These are phyloP conservation scores for Emmonsiellopsis sp. DNA, from an alignment of 2,329 filamentous ascomycete species.

Conservation along the genomic window DNA sequence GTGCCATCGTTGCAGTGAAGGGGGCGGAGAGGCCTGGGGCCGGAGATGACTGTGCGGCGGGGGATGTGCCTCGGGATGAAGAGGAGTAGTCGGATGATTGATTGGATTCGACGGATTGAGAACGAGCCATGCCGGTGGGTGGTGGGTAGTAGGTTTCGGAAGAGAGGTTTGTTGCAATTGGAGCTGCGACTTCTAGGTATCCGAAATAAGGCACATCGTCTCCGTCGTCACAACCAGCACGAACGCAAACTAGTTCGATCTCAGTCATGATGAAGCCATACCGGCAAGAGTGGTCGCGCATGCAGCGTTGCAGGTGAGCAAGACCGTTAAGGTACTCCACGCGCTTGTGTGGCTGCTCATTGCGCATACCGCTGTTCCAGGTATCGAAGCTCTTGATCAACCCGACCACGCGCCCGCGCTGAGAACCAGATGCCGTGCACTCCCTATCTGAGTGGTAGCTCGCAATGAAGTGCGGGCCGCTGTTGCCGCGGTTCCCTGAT, in stretches of 20 bases:
- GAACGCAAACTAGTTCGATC: slow-evolving; percentile 86
- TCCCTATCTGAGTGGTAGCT: slow-evolving; percentile 46
- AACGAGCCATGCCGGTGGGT: slow-evolving; percentile 4
- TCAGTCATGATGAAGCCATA: slow-evolving; percentile 97
- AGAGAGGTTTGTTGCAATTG: slow-evolving; percentile 45
- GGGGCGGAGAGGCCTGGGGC: slow-evolving; percentile 19
- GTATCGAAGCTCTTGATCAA: slow-evolving; percentile 87
- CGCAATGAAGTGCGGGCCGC: slow-evolving; percentile 44
- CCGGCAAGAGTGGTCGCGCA: slow-evolving; percentile 86
- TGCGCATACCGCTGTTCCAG: slow-evolving; percentile 92
- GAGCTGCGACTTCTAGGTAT: slow-evolving; percentile 64
- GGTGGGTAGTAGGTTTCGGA: slow-evolving; percentile 14
- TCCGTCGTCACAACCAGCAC: slow-evolving; percentile 57
- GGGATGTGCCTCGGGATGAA: slow-evolving; percentile 19
- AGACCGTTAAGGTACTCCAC: slow-evolving; percentile 85
- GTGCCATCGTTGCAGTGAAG: slow-evolving; percentile 50
- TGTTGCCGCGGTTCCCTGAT: slow-evolving; percentile 30
- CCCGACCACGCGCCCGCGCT: slow-evolving; percentile 61
- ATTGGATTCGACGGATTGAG: slow-evolving; percentile 18
- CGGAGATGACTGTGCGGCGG: slow-evolving; percentile 12
- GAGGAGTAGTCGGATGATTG: slow-evolving; percentile 24
- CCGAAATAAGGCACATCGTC: slow-evolving; percentile 69
- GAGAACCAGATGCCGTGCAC: slow-evolving; percentile 38
- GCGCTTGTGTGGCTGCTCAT: slow-evolving; percentile 72
- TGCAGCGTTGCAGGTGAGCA: slow-evolving; percentile 75